A percentile compares a stretch with the other conserved stretches of the same genome.
Conservation (phyloP, 305 asterid genomes). For the Rubia occidens region DNA sequence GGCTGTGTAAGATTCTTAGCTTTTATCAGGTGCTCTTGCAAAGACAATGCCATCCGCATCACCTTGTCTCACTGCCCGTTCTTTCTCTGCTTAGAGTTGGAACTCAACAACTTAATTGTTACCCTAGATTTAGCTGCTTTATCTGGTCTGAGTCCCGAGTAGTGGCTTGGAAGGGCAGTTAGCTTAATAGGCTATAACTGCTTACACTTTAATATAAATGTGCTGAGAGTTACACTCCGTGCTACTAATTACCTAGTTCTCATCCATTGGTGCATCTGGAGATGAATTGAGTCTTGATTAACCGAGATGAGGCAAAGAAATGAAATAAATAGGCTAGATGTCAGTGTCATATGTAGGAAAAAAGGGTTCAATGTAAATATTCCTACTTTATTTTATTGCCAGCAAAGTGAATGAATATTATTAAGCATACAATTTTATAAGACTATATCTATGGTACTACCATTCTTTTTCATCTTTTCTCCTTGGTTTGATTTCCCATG, state of each 20-base stretch:
- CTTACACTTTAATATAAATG: neutral
- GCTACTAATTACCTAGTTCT: neutral
- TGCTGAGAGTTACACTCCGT: neutral
- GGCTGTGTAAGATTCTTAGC: neutral
- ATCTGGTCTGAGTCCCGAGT: neutral
- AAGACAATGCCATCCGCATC: neutral
- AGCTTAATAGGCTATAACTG: neutral
- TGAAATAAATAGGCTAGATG: neutral
- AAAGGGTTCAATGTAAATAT: neutral
- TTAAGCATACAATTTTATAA: neutral
- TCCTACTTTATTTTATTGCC: neutral
- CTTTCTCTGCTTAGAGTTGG: neutral
- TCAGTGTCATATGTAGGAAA: neutral
- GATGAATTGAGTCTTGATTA: neutral
- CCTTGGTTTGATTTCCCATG: conserved; percentile 24
- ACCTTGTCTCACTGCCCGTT: neutral
- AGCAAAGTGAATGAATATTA: neutral
- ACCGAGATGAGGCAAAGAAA: neutral
- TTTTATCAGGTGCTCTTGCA: neutral
- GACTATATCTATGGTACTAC: neutral
- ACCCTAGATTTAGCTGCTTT: neutral
- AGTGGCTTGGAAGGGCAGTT: neutral
- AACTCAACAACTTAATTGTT: neutral
- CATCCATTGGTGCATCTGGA: neutral
- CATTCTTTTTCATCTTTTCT: neutral